Conservation (phyloP, 768 basidiomycete genomes). For the Russula abietina region DNA sequence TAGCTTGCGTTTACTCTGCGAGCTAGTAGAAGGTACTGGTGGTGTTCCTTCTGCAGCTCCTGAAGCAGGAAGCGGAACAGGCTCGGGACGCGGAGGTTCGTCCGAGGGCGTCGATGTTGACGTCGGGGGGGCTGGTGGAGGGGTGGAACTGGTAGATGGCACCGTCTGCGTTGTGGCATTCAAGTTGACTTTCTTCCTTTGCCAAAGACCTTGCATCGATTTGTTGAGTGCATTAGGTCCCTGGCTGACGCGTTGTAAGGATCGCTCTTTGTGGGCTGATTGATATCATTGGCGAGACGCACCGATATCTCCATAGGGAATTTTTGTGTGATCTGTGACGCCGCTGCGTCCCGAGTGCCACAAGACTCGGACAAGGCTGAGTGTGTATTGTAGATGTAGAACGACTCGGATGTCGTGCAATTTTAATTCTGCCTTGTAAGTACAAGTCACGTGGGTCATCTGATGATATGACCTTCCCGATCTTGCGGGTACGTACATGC, state of each 20-base stretch:
- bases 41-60: slow-evolving; percentile 15
- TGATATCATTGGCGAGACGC: background rate
- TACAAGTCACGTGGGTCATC: background rate
- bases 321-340: background rate
- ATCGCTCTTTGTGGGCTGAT: background rate
- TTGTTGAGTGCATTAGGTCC: slow-evolving; percentile 71
- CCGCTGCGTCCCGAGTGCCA: background rate
- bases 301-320: slow-evolving; percentile 13
- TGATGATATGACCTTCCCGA: too few species aligned
- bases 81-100: slow-evolving; percentile 13
- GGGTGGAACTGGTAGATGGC: slow-evolving; percentile 26
- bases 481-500: background rate
- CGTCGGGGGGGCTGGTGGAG: slow-evolving; percentile 18
- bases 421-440: background rate
- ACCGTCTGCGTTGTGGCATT: slow-evolving; percentile 36
- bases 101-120: slow-evolving; percentile 6
- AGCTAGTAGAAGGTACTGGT: slow-evolving; percentile 23
- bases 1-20: slow-evolving; percentile 55
- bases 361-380: background rate
- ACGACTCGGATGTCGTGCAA: background rate
- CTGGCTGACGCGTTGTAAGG: slow-evolving; percentile 44
- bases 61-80: background rate
- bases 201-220: slow-evolving; percentile 80
- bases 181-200: slow-evolving; percentile 64
- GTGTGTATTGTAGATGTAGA: too few species aligned